Conservation (phyloP, 2,329 filamentous ascomycete genomes). For the Aureobasidium namibiae region DNA sequence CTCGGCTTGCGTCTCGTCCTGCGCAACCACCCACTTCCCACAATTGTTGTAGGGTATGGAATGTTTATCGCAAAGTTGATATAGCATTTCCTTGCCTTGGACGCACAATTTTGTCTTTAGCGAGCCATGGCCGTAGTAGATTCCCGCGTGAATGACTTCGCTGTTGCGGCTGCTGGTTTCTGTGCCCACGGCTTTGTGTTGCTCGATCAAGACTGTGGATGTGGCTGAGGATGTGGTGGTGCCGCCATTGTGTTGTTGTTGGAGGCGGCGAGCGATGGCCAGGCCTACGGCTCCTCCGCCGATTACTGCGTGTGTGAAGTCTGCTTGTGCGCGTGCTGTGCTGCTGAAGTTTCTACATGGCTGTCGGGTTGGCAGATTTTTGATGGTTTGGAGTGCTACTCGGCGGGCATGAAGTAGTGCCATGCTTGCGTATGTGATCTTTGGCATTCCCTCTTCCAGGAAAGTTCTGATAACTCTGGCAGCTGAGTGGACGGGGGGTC, state of each 20-base stretch:
- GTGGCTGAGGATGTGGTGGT: constrained; percentile 22
- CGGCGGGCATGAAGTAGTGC: neutral
- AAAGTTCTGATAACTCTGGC: no score
- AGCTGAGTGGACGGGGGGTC: no score
- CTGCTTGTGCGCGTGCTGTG: constrained; percentile 34
- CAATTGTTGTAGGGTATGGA: constrained; percentile 63
- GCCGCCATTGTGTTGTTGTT: constrained; percentile 34
- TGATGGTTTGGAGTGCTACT: neutral
- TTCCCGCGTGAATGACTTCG: constrained; percentile 91
- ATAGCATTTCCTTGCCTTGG: constrained; percentile 66
- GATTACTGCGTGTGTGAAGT: constrained; percentile 60
- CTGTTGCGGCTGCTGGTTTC: constrained; percentile 88
- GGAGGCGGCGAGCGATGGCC: constrained; percentile 66
- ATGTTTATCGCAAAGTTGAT: constrained; percentile 62
- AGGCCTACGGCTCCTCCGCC: constrained; percentile 71
- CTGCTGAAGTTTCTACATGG: constrained; percentile 34
- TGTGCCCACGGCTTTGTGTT: constrained; percentile 65
- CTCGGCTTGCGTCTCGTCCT: constrained; percentile 62
- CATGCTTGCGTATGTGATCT: neutral
- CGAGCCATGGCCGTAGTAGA: constrained; percentile 72
- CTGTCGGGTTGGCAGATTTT: neutral
- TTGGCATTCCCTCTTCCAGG: no score
- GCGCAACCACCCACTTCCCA: constrained; percentile 93
- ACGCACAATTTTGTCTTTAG: constrained; percentile 83
- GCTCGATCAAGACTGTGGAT: constrained; percentile 74